Base-by-base conservation (phyloP, 2,329 filamentous ascomycete genomes). In the Botrytis hyacinthi region DNA sequence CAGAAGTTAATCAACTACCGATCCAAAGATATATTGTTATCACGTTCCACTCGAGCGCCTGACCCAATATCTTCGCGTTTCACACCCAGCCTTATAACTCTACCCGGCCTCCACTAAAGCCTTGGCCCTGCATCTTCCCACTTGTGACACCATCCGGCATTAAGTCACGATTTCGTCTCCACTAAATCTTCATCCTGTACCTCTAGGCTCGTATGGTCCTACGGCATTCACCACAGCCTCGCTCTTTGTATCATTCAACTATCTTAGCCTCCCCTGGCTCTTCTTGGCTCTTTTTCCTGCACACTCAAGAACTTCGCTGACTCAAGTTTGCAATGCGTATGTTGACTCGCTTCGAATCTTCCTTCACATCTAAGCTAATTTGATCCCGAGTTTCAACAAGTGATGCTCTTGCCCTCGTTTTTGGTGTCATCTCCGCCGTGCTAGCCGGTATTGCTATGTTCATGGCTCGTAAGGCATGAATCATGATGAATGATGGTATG, bases 321-420 rank as follows among this genome's bases (percentile, higher is more conserved):
- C 12, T 5, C 10, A 1, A 35, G 14, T 10, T 10, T 4, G 20
- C 32, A 60, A 60, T 60, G 57, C 32, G 57, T 60, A 60, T 32
- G 57, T 35, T 22, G 2, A 60, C 4, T 35, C 2, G 7, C 5
- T 7, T 37, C 2, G 1, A 60, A 20, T 1, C 2, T 10, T 60
- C 2, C 32, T 35, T 35, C 20, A 0, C 0, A 26, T 35, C 32
- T 26, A n/a, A 60, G 20, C 57, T 60, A 26, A 60, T 26, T 22
- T 20, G 6, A 60, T 60, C 57, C 18, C 10, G 8, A 70, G 67
- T 70, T 32, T 70, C 67, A 26, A 59, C 51, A 22, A 70, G 14
- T 16, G 67, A 70, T 14, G 10, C n/a, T n/a, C 37, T 70, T 9
- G 67, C 67, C 20, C 67, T 70, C 1, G 8, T 70, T 29, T 59